These are phyloP conservation scores for Trichosporon sp. DNA, from an alignment of 1,284 basidiomycete genomes.

Conservation along the genomic window DNA sequence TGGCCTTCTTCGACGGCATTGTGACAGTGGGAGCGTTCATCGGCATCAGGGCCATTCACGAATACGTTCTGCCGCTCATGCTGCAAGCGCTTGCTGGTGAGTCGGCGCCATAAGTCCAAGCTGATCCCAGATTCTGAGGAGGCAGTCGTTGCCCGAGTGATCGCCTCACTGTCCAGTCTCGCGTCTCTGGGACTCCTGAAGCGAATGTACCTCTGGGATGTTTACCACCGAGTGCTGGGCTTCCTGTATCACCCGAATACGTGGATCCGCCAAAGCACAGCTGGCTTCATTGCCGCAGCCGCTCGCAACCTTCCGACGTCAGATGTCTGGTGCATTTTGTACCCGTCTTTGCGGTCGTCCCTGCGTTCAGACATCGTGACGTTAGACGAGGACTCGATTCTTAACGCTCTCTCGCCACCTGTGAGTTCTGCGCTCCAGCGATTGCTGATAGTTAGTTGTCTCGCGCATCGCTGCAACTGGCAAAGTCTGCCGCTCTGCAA, in stretches of 20 bases:
- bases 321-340: conserved; percentile 95
- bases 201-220: conserved; percentile 90
- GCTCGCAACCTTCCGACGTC: conserved; percentile 75
- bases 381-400: conserved; percentile 72
- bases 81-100: conserved; percentile 85
- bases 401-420: conserved; percentile 73
- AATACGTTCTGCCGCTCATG: conserved; percentile 88
- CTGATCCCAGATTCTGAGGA: conserved; percentile 80
- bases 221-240: conserved; percentile 80
- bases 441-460: conserved; percentile 62
- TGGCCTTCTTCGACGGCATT: conserved; percentile 93
- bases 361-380: conserved; percentile 80
- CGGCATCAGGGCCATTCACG: conserved; percentile 72
- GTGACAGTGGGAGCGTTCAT: conserved; percentile 92
- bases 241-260: conserved; percentile 94
- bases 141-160: conserved; percentile 83
- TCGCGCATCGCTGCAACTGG: conserved; percentile 78
- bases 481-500: conserved; percentile 61
- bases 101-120: conserved; percentile 33
- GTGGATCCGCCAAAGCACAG: conserved; percentile 94
- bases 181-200: conserved; percentile 84
- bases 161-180: conserved; percentile 79
- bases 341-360: conserved; percentile 83
- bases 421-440: conserved; percentile 60
- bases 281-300: conserved; percentile 81